Base-by-base conservation (phyloP, 1,139 yeast species). In the Taphrina pruni region DNA sequence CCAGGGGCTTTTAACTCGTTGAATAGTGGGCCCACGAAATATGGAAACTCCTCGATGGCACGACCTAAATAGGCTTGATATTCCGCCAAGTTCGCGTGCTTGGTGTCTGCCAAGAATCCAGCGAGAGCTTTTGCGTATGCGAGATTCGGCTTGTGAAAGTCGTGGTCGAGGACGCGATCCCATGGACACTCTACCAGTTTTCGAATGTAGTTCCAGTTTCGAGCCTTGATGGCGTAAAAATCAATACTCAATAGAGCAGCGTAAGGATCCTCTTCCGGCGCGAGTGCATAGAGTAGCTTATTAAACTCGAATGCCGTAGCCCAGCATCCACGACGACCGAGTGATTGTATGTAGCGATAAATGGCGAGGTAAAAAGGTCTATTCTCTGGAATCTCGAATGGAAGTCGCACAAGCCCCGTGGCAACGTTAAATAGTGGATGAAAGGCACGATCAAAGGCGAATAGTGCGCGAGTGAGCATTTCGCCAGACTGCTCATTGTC, bases 181-280 rank as follows among this genome's bases (percentile, higher is more conserved):
- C 67, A 64, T 11, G 67, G 67, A 26, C 73, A 72, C n/a, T 70
- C 75, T 0, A 83, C 82, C 50, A 90, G 79, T 36, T 85, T 83
- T 20, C 86, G 80, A 73, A 91, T 76, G 77, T 86, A 91, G 69
- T 84, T 81, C 75, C 83, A 87, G 72, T 89, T 90, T 55, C 84
- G 87, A 64, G 90, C 83, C 79, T 87, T 81, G 9, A 90, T 80
- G 6, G 94, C 88, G 76, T 89, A 91, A 75, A 85, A 88, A 76
- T 91, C 97, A 73, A 91, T 87, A 77, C 90, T 89, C 75, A 88
- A 87, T 72, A 96, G 83, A 6, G 88, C 92, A 12, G 97, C 96
- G 70, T 88, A 79, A 0, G 97, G 97, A 80, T 91, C 97, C 64
- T 88, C 90, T 0, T 87, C 84, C 0, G 97, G 96, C 50, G 86